phyloP scores from a whole-genome alignment of 441 rosid species.

The Gossypium davidsonii region DNA sequence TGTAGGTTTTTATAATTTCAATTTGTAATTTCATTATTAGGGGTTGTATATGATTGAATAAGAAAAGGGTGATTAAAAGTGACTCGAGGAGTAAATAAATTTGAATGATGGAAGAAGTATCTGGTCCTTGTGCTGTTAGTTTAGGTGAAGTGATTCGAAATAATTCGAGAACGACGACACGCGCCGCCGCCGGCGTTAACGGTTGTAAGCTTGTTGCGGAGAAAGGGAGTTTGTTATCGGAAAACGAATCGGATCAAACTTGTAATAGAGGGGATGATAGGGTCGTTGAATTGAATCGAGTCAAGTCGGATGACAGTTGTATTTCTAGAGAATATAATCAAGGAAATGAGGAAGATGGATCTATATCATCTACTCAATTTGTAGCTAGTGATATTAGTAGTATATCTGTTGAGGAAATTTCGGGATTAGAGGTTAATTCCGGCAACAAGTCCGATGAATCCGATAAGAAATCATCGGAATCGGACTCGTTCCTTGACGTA shows the following conservation, averaged over 20 bases:
- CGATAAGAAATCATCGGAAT: conserved; percentile 19
- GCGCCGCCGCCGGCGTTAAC: not conserved
- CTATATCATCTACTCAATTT: conserved; percentile 17
- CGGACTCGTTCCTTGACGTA: conserved; percentile 16
- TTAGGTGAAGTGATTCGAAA: conserved; percentile 14
- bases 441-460: conserved; percentile 20
- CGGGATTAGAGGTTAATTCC: conserved; percentile 26
- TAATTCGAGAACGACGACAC: conserved; percentile 22
- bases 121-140: conserved; percentile 38
- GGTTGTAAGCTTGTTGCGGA: not conserved
- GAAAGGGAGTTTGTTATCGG: conserved; percentile 16
- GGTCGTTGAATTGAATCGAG: not conserved
- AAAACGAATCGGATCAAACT: not conserved
- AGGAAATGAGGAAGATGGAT: conserved; percentile 22
- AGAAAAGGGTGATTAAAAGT: not conserved
- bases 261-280: conserved; percentile 3
- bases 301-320: conserved; percentile 20
- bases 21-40: not conserved
- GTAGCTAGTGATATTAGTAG: conserved; percentile 27
- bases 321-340: conserved; percentile 15
- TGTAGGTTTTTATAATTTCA: not conserved
- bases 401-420: conserved; percentile 23
- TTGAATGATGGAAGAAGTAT: conserved; percentile 43
- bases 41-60: not conserved
- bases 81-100: not conserved